These are phyloP conservation scores for Rhizopus sp. DNA, from an alignment of 371 early-diverging fungal species.

Conservation along the genomic window DNA sequence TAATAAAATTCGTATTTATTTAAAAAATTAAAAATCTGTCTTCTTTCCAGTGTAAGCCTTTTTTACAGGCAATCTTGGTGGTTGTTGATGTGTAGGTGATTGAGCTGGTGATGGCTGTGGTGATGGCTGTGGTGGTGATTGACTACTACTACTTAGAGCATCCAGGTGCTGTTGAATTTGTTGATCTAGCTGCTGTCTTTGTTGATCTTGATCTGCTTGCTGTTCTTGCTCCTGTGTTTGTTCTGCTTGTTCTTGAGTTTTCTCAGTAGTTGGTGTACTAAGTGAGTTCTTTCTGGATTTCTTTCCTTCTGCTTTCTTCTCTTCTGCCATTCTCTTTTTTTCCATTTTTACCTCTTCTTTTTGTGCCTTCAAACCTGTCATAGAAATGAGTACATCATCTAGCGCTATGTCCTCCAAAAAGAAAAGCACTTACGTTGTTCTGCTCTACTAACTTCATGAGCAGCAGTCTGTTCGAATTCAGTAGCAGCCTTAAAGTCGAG, in stretches of 20 bases:
- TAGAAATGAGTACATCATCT: not conserved
- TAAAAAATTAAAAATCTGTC: not conserved
- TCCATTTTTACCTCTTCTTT: conserved; percentile 1
- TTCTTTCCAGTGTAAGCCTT: conserved; percentile 1
- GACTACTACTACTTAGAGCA: no score
- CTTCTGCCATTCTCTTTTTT: not conserved
- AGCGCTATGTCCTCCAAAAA: no score
- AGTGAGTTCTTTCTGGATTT: not conserved
- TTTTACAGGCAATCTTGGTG: not conserved
- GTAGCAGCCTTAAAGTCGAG: conserved; percentile 27
- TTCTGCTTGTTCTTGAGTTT: not conserved
- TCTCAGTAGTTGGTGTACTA: not conserved
- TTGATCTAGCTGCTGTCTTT: not conserved
- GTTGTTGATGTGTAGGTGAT: not conserved
- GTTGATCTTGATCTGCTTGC: not conserved
- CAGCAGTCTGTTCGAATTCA: conserved; percentile 19
- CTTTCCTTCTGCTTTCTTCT: not conserved
- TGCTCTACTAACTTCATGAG: conserved; percentile 18
- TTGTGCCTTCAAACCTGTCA: not conserved
- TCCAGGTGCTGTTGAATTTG: no score
- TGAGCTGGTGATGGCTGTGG: no score
- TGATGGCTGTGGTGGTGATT: no score
- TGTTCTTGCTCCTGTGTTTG: not conserved
- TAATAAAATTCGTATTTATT: not conserved
- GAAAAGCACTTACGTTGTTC: conserved; percentile 15